Evolutionary conservation across 129 eudicot species (phyloP).

Genomic region (Cynara cardunculus): DNA sequence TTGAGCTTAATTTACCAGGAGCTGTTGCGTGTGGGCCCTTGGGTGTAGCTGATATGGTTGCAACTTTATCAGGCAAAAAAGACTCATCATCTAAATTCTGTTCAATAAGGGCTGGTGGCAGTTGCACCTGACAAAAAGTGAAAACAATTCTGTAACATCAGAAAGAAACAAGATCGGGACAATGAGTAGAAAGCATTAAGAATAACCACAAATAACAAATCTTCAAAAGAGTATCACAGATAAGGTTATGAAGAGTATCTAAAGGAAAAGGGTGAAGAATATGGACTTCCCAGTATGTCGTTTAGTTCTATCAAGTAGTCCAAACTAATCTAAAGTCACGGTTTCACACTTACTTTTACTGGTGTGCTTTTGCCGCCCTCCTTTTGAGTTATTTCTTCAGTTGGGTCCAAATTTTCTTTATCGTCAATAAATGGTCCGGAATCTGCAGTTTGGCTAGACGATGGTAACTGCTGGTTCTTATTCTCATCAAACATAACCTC

Average conservation of each 20-base stretch:
- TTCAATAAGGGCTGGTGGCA: conserved; percentile 39
- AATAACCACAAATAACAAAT: neutral
- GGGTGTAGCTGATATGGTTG: conserved; percentile 26
- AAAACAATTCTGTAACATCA: neutral
- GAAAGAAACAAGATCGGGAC: too few relatives aligned
- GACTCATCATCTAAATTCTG: conserved; percentile 33
- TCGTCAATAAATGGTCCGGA: conserved; percentile 32
- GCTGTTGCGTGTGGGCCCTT: conserved; percentile 27
- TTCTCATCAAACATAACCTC: conserved; percentile 48
- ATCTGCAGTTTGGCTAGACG: conserved; percentile 18
- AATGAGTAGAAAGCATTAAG: too few relatives aligned
- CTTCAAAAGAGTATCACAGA: neutral
- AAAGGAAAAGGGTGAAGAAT: neutral
- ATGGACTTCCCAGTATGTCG: neutral
- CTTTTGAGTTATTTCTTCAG: conserved; percentile 14
- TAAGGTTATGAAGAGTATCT: neutral
- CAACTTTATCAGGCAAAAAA: conserved; percentile 44
- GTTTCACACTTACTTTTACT: conserved; percentile 9
- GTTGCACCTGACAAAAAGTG: conserved; percentile 28
- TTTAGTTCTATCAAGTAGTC: neutral
- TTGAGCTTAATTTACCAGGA: conserved; percentile 28
- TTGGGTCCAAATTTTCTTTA: conserved; percentile 50
- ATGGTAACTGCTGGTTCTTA: conserved; percentile 24
- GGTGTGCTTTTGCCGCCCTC: conserved; percentile 13
- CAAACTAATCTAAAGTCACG: neutral